Conservation (phyloP, 306 rosid genomes). For the Dryas octopetala region DNA sequence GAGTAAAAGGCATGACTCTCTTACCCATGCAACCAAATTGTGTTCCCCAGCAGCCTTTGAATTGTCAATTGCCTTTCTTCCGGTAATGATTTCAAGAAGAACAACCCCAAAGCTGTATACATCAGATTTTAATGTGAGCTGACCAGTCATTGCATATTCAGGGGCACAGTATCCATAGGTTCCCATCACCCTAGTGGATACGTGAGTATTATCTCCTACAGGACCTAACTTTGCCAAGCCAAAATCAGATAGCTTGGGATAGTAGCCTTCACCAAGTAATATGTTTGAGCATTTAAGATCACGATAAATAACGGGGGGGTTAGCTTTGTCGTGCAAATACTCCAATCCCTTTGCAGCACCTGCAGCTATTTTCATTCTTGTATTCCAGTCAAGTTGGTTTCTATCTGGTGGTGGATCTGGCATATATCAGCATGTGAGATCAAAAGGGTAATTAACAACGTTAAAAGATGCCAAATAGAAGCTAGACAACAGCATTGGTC, state of each 20-base stretch:
- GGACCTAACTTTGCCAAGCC: conserved; percentile 65
- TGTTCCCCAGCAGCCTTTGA: conserved; percentile 51
- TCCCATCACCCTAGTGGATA: conserved; percentile 63
- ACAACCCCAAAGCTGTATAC: conserved; percentile 65
- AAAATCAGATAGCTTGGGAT: conserved; percentile 57
- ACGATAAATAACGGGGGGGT: conserved; percentile 59
- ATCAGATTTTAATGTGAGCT: conserved; percentile 56
- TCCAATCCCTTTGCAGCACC: conserved; percentile 66
- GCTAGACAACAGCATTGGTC: background rate
- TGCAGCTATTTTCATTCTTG: conserved; percentile 56
- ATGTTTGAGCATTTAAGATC: conserved; percentile 60
- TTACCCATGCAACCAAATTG: conserved; percentile 60
- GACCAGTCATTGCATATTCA: conserved; percentile 67
- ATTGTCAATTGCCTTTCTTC: conserved; percentile 58
- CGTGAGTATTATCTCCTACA: conserved; percentile 62
- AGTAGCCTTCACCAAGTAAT: conserved; percentile 45
- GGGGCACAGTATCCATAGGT: conserved; percentile 65
- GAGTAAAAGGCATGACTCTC: conserved; percentile 16
- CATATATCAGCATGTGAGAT: conserved; percentile 18
- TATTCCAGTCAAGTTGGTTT: conserved; percentile 52
- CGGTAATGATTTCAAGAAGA: conserved; percentile 54
- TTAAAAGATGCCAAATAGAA: background rate
- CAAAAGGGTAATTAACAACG: background rate
- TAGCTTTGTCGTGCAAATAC: conserved; percentile 56
- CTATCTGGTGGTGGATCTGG: conserved; percentile 54